Base-by-base conservation (phyloP, 148 eudicot genomes). In the Euryodendron excelsum region DNA sequence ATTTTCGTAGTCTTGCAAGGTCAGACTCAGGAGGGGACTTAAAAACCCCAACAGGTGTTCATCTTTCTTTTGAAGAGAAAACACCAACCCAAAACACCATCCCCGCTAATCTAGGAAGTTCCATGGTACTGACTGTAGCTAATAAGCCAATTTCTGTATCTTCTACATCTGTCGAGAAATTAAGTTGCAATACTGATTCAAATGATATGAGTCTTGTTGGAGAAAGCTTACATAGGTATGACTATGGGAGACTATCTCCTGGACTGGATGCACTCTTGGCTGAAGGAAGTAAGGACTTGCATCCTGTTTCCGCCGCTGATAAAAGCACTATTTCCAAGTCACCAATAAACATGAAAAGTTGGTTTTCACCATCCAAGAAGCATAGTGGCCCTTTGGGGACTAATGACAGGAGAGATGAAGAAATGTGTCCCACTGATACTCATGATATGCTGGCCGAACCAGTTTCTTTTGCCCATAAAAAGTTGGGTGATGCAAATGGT, bases 171-270 rank as follows among this genome's bases (percentile, higher is more conserved):
- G 72, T 70, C 67, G 78, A 84, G 56, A 88, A 80, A 66, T 67
- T 73, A 59, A 82, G 88, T 68, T 85, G 80, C 50, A 74, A 87
- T 80, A 78, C 75, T 48, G 83, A 80, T 80, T 91, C 99, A 34
- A 88, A 85, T 86, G 98, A 92, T 80, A 96, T 96, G 99, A 96
- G 93, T 87, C 89, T 96, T 64, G 92, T 91, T 80, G 87, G 82
- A 79, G 92, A 85, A 68, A 86, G 83, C 68, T 84, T 82, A 2
- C 83, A 61, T 30, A 87, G 80, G 50, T 96, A 89, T 85, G 94
- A 96, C 78, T 96, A 90, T 73, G 99, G 86, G 65, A 85, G 83
- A 75, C 77, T 96, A 36, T 91, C 97, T 61, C 91, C 93, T 53
- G 91, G 79, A 72, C 77, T 89, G 84, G 87, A 92, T 86, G 85